phyloP scores from a whole-genome alignment of 805 yeast genomes.

The Monosporozyma aerobia region DNA sequence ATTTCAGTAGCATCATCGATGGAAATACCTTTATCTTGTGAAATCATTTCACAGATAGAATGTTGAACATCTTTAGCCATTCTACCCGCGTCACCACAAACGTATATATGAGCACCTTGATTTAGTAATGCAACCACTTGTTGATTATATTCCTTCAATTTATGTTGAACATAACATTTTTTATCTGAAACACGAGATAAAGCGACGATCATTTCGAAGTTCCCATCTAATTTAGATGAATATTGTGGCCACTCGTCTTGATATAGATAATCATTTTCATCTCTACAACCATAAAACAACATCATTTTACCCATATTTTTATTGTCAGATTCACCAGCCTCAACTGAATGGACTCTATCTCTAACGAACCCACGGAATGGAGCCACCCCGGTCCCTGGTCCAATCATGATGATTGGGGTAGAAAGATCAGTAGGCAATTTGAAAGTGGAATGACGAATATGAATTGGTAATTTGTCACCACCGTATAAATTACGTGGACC shows the following conservation, averaged over 20 bases:
- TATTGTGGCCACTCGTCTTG: conserved; percentile 84
- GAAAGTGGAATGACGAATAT: conserved; percentile 89
- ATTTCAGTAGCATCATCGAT: conserved; percentile 65
- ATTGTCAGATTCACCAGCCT: conserved; percentile 30
- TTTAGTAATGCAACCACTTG: conserved; percentile 38
- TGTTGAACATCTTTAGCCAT: conserved; percentile 93
- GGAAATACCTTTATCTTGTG: conserved; percentile 52
- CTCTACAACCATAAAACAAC: conserved; percentile 84
- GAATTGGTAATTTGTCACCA: conserved; percentile 66
- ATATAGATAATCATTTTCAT: conserved; percentile 76
- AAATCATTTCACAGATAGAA: conserved; percentile 54
- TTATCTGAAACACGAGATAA: conserved; percentile 65
- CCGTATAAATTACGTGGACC: conserved; percentile 66
- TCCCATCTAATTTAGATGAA: conserved; percentile 45
- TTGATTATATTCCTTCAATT: conserved; percentile 43
- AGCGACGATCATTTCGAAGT: conserved; percentile 70
- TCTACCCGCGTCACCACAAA: conserved; percentile 92
- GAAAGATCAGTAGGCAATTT: conserved; percentile 81
- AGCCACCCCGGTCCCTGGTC: conserved; percentile 98
- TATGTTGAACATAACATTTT: conserved; percentile 78
- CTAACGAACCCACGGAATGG: conserved; percentile 94
- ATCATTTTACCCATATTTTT: conserved; percentile 58
- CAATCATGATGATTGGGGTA: conserved; percentile 82
- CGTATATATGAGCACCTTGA: conserved; percentile 82
- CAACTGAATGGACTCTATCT: conserved; percentile 61